Evolutionary conservation across 164 flowering plant species (phyloP).

Genomic region (Macadamia integrifolia): DNA sequence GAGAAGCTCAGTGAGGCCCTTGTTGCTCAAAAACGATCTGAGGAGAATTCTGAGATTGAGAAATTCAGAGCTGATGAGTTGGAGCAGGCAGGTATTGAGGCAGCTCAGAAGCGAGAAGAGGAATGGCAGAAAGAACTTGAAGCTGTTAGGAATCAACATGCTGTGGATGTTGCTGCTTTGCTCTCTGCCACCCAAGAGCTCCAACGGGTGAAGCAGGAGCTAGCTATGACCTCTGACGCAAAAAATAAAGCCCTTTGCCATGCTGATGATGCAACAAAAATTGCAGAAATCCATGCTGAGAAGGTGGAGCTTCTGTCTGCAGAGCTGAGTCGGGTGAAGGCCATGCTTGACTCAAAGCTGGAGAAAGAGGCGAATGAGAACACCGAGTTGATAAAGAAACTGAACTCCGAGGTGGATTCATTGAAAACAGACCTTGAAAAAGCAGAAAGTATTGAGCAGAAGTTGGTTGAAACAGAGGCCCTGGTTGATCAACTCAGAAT

Average conservation of each 20-base stretch:
- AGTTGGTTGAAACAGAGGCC: constrained; percentile 40
- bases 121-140: constrained; percentile 78
- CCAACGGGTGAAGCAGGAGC: constrained; percentile 59
- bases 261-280: constrained; percentile 86
- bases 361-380: constrained; percentile 46
- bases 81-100: constrained; percentile 82
- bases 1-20: constrained; percentile 72
- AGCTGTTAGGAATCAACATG: constrained; percentile 63
- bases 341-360: constrained; percentile 51
- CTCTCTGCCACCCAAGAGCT: constrained; percentile 71
- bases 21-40: constrained; percentile 82
- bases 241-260: constrained; percentile 72
- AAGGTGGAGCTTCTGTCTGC: constrained; percentile 62
- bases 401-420: constrained; percentile 51
- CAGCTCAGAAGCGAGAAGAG: constrained; percentile 68
- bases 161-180: constrained; percentile 63
- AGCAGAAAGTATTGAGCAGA: constrained; percentile 28
- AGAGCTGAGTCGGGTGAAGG: constrained; percentile 60
- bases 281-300: constrained; percentile 75
- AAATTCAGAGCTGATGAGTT: constrained; percentile 84
- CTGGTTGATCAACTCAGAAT: constrained; percentile 51
- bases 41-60: constrained; percentile 80
- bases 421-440: constrained; percentile 49
- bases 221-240: constrained; percentile 63
- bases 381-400: constrained; percentile 31